phyloP scores from a whole-genome alignment of 371 early-diverging fungal genomes.

The Mortierella sp. region DNA sequence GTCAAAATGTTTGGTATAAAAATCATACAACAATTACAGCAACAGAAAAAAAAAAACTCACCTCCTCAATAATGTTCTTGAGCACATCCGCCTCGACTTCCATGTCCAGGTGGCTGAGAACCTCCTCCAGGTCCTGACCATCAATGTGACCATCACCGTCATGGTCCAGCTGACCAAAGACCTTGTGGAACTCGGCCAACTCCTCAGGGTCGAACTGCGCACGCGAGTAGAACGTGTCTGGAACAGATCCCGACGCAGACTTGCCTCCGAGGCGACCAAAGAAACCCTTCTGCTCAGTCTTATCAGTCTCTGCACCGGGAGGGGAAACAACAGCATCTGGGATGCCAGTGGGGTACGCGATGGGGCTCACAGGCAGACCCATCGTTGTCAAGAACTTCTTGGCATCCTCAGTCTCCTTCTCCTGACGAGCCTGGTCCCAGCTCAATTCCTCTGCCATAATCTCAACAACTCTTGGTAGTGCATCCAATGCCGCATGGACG shows the following conservation, averaged over 20 bases:
- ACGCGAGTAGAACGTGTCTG: conserved; percentile 68
- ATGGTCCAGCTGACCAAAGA: conserved; percentile 70
- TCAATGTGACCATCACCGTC: conserved; percentile 73
- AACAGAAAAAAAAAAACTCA: too few species aligned
- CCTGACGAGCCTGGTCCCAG: conserved; percentile 80
- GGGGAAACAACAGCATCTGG: conserved; percentile 27
- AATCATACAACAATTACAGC: too few species aligned
- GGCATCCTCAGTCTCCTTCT: conserved; percentile 77
- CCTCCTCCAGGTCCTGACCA: conserved; percentile 58
- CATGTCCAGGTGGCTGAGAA: conserved; percentile 57
- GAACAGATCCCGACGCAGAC: conserved; percentile 23
- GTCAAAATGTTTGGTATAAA: too few species aligned
- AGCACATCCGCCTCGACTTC: conserved; percentile 45
- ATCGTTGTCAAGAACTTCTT: conserved; percentile 86
- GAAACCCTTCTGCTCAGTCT: conserved; percentile 36
- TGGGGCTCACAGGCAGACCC: conserved; percentile 77
- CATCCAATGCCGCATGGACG: conserved; percentile 90
- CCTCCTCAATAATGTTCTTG: conserved; percentile 54
- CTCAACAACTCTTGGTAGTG: conserved; percentile 89
- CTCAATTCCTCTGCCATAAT: conserved; percentile 92
- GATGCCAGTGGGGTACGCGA: conserved; percentile 40
- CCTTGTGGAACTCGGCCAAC: conserved; percentile 69
- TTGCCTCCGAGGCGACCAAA: conserved; percentile 33
- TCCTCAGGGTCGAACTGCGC: conserved; percentile 80
- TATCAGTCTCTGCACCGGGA: conserved; percentile 6